Evolutionary conservation across 371 early-diverging fungal genomes (phyloP).

Genomic region (Haplosporangium sp.): DNA sequence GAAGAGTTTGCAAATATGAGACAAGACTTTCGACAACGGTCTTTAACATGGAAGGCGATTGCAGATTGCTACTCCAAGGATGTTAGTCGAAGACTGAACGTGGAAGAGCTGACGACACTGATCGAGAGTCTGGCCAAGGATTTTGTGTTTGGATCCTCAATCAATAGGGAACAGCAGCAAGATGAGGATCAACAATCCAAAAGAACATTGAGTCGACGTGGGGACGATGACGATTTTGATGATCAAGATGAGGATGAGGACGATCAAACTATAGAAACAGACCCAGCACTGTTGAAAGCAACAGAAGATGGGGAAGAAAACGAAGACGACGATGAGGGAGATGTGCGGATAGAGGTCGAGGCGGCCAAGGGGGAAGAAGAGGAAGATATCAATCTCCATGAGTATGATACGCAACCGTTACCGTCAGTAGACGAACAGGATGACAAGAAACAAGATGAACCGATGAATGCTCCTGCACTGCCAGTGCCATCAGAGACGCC

Average conservation of each 20-base stretch:
- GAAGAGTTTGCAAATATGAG: constrained; percentile 48
- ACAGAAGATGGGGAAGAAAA: background rate
- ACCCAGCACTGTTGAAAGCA: background rate
- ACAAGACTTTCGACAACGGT: constrained; percentile 39
- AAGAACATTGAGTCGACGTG: constrained; percentile 1
- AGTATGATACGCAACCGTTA: constrained; percentile 25
- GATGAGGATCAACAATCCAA: background rate
- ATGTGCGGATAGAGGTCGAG: constrained; percentile 15
- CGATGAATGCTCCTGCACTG: background rate
- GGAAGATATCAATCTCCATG: constrained; percentile 40
- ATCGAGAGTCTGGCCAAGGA: constrained; percentile 45
- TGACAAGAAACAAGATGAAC: background rate
- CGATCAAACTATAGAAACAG: background rate
- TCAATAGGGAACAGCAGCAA: background rate
- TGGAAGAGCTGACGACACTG: constrained; percentile 35
- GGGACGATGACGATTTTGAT: constrained; percentile 1
- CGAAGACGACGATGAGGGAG: constrained; percentile 3
- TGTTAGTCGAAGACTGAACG: constrained; percentile 41
- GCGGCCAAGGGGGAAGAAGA: constrained; percentile 9
- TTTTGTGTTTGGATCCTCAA: constrained; percentile 13
- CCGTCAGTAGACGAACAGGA: constrained; percentile 2
- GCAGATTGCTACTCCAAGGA: constrained; percentile 49
- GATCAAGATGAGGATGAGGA: constrained; percentile 5
- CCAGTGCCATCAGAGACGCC: constrained; percentile 1
- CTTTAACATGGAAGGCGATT: constrained; percentile 43